phyloP scores from a whole-genome alignment of 2,329 filamentous ascomycete species.

The Penicillium sp. region DNA sequence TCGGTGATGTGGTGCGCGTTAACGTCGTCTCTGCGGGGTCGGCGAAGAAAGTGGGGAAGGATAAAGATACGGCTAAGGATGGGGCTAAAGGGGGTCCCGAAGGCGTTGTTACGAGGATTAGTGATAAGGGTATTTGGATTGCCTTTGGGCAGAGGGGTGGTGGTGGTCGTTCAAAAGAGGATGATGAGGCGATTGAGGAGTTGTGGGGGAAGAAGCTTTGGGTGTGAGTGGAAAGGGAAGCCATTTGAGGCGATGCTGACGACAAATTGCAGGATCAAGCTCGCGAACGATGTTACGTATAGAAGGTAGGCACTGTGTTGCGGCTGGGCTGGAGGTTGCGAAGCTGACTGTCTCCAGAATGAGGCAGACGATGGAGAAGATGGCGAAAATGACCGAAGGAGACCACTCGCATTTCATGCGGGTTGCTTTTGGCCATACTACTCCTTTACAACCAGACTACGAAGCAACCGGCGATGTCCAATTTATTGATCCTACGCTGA shows the following conservation, averaged over 20 bases:
- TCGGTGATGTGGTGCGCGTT: conserved; percentile 51
- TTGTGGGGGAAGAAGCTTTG: conserved; percentile 61
- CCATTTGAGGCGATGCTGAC: conserved; percentile 6
- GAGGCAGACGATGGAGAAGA: conserved; percentile 63
- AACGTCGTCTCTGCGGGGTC: conserved; percentile 36
- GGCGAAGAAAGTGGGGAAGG: conserved; percentile 32
- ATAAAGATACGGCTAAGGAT: conserved; percentile 37
- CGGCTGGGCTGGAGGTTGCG: background rate
- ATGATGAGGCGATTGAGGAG: conserved; percentile 49
- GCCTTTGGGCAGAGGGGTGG: conserved; percentile 46
- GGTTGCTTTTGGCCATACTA: conserved; percentile 61
- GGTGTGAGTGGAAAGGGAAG: conserved; percentile 53
- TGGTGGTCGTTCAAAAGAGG: conserved; percentile 37
- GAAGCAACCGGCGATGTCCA: conserved; percentile 49
- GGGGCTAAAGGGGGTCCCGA: conserved; percentile 39
- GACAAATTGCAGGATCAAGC: conserved; percentile 55
- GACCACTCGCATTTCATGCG: conserved; percentile 61
- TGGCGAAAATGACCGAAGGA: conserved; percentile 57
- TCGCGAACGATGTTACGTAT: conserved; percentile 68
- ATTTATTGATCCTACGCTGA: conserved; percentile 59
- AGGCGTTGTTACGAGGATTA: conserved; percentile 50
- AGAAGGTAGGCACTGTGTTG: conserved; percentile 51
- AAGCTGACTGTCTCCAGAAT: conserved; percentile 47
- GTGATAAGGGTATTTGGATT: conserved; percentile 46
- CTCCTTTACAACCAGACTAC: conserved; percentile 54